These are phyloP conservation scores for Rhodotorula sp. DNA, from an alignment of 1,284 basidiomycete genomes.

Conservation along the genomic window DNA sequence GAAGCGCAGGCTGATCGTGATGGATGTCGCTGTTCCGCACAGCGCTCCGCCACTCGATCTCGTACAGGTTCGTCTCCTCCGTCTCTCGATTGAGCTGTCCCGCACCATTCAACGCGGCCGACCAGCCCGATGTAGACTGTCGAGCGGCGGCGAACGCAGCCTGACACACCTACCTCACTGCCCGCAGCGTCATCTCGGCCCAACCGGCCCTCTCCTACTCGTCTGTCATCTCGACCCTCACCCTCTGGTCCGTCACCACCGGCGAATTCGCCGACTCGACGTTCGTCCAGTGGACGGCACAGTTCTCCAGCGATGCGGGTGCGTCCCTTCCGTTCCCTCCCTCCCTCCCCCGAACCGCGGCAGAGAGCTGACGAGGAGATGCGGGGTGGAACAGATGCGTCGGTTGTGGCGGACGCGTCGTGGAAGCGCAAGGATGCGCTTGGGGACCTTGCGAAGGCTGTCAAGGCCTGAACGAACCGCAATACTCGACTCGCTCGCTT, in stretches of 20 bases:
- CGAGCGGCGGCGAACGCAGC: no score
- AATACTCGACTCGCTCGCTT: no score
- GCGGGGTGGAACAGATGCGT: slow-evolving; percentile 17
- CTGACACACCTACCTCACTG: slow-evolving; percentile 14
- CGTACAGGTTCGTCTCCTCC: slow-evolving; percentile 38
- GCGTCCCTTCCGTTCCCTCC: slow-evolving; percentile 25
- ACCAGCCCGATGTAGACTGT: no score
- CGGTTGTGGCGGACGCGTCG: slow-evolving; percentile 43
- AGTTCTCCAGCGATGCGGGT: slow-evolving; percentile 45
- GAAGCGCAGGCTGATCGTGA: neutral
- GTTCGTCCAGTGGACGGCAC: slow-evolving; percentile 43
- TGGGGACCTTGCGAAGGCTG: slow-evolving; percentile 44
- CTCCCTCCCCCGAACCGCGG: neutral
- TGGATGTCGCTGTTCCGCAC: neutral
- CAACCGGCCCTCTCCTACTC: slow-evolving; percentile 45
- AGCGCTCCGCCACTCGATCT: slow-evolving; percentile 46
- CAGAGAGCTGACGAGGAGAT: neutral
- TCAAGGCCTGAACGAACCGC: slow-evolving; percentile 8
- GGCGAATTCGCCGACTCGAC: slow-evolving; percentile 42
- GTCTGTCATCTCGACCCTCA: slow-evolving; percentile 45
- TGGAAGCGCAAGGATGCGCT: slow-evolving; percentile 46
- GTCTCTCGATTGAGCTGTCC: slow-evolving; percentile 20
- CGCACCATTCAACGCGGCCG: neutral
- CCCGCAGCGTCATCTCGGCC: slow-evolving; percentile 41
- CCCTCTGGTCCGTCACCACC: slow-evolving; percentile 41